Evolutionary conservation across 305 asterid species (phyloP), one percentile per base, ranked within the genome.

Genomic region (Fraxinus greggii): DNA sequence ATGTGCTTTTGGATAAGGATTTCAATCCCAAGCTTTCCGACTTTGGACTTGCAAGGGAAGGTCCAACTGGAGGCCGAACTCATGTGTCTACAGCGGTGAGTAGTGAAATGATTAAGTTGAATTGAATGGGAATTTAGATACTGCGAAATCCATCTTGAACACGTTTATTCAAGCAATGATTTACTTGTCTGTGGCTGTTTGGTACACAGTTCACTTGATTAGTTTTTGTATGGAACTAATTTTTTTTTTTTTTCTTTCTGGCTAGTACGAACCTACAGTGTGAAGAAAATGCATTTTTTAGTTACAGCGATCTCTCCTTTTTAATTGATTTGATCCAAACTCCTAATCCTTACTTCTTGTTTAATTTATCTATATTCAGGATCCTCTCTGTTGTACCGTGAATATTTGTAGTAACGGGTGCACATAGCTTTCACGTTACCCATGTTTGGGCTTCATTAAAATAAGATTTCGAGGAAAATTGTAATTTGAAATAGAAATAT

Each of bases 41-140:
- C 89, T 95, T 95, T 82, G 99, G 99, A 76, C 97, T 95, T 82
- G 99, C 99, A 69, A 89, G 99, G 88, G 98, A 92, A 87, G 99
- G 99, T 21, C 99, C 99, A 17, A 76, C 80, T 19, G 98, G 92
- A 48, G 94, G 89, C 83, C 91, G 29, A 31, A 86, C 95, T 88
- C 99, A 95, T 45, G 98, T 95, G 38, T 95, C 99, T 75, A 95
- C 99, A 0, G 98, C 92, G 9, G 98, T 95, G 84, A 90, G 95
- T 88, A 54, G 70, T 80, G 28, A 21, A 17, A 19, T 42, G 6
- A 76, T 79, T 83, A 4, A 21, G 23, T 73, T 17, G 40, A 72
- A 36, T 78, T 78, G 72, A 76, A 76, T 32, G 15, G 17, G 40
- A 72, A 70, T 73, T 85, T 78, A 65, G 17, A 42, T 42, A 40